Conservation (phyloP, 2,329 filamentous ascomycete genomes). For the Fusarium aywerte region DNA sequence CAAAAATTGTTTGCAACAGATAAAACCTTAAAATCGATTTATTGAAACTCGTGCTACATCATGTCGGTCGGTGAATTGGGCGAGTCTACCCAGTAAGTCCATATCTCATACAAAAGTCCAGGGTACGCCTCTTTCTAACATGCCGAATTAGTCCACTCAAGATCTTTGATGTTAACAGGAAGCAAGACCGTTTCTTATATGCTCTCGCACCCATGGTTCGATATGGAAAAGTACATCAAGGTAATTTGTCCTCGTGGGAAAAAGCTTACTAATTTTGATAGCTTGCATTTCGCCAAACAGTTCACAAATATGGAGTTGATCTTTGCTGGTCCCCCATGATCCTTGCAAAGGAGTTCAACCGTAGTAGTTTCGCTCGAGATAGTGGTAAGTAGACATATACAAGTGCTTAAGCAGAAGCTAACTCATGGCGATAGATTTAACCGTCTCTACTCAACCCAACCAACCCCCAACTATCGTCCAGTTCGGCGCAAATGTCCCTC, state of each 20-base stretch:
- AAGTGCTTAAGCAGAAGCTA: not conserved
- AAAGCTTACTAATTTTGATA: constrained; percentile 46
- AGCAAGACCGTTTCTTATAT: constrained; percentile 64
- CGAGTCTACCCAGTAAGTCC: constrained; percentile 42
- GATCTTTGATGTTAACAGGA: constrained; percentile 66
- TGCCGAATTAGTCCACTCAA: constrained; percentile 62
- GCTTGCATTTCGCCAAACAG: constrained; percentile 76
- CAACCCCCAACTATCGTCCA: constrained; percentile 73
- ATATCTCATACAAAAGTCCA: constrained; percentile 17
- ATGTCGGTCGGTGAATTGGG: constrained; percentile 37
- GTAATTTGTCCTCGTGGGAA: accelerated
- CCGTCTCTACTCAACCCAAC: constrained; percentile 62
- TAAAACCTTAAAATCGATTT: not conserved
- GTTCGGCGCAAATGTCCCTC: constrained; percentile 71
- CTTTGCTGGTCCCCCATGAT: constrained; percentile 80
- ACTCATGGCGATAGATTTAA: constrained; percentile 61
- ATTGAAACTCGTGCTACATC: not conserved
- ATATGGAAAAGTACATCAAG: constrained; percentile 63
- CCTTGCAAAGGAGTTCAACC: constrained; percentile 75
- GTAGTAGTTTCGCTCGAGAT: constrained; percentile 67
- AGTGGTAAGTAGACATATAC: constrained; percentile 57
- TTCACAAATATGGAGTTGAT: constrained; percentile 72
- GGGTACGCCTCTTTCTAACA: constrained; percentile 36
- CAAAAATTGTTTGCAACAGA: not conserved
- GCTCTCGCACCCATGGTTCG: constrained; percentile 76